A percentile compares a stretch with the other conserved stretches of the same genome.
phyloP scores from a whole-genome alignment of 805 yeast genomes.

The Candida railenensis region DNA sequence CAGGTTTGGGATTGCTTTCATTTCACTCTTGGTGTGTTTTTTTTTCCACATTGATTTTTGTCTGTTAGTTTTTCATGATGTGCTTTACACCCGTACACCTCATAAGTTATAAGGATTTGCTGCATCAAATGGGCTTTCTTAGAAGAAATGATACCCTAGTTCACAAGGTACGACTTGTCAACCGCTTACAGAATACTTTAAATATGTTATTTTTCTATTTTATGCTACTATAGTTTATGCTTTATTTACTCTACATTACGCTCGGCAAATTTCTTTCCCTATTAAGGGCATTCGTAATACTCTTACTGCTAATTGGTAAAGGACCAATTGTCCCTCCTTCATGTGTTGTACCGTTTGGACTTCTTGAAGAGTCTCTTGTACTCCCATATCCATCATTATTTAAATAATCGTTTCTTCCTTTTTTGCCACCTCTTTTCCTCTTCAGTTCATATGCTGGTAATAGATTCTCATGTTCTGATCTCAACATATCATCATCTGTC shows the following conservation, averaged over 20 bases:
- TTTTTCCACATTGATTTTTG: not conserved
- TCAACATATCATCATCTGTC: constrained; percentile 38
- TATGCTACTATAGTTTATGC: not conserved
- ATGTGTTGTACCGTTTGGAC: constrained; percentile 6
- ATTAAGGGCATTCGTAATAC: constrained; percentile 18
- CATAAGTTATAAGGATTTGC: too few species aligned
- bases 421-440: constrained; percentile 18
- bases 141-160: too few species aligned
- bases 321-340: constrained; percentile 15
- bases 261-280: constrained; percentile 19
- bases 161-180: too few species aligned
- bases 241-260: not conserved
- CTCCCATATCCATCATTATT: constrained; percentile 6
- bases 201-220: not conserved
- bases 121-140: too few species aligned
- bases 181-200: too few species aligned
- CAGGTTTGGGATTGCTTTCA: not conserved
- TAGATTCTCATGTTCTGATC: constrained; percentile 30
- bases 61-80: not conserved
- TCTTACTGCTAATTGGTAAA: constrained; percentile 21
- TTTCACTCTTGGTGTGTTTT: not conserved
- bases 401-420: constrained; percentile 1
- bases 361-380: not conserved
- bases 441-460: constrained; percentile 22
- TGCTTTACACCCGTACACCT: not conserved